These are phyloP conservation scores for Terfezia boudieri DNA, from an alignment of 495 filamentous ascomycete genomes.

Conservation along the genomic window DNA sequence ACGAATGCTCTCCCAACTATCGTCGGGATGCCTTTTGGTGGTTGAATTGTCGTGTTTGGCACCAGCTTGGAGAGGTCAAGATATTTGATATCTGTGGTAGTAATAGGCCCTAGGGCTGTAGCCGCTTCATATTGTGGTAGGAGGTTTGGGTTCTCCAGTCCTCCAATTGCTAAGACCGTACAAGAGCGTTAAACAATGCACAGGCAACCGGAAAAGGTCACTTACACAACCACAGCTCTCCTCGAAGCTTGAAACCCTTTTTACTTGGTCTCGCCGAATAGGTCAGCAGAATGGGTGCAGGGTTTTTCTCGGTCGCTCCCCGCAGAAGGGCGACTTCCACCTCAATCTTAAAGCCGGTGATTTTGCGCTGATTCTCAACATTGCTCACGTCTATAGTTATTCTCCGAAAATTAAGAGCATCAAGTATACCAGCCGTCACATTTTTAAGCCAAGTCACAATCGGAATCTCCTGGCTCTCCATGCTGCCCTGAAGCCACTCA, in stretches of 20 bases:
- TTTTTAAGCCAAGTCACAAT: too few relatives aligned
- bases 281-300: background rate
- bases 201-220: too few relatives aligned
- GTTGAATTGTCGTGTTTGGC: background rate
- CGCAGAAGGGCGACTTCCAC: background rate
- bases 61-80: conserved; percentile 3
- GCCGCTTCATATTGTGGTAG: background rate
- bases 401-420: background rate
- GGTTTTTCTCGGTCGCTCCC: background rate
- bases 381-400: background rate
- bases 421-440: background rate
- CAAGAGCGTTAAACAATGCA: too few relatives aligned
- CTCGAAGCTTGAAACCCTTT: background rate
- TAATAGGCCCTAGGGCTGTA: background rate
- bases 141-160: too few relatives aligned
- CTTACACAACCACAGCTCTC: conserved; percentile 1
- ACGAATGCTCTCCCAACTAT: conserved; percentile 2
- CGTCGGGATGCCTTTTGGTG: conserved; percentile 5
- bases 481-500: too few relatives aligned
- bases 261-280: background rate
- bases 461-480: too few relatives aligned
- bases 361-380: background rate
- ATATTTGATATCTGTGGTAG: background rate
- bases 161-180: too few relatives aligned
- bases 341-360: background rate